Evolutionary conservation across 306 rosid species (phyloP).

Genomic region (Vigna radiata): DNA sequence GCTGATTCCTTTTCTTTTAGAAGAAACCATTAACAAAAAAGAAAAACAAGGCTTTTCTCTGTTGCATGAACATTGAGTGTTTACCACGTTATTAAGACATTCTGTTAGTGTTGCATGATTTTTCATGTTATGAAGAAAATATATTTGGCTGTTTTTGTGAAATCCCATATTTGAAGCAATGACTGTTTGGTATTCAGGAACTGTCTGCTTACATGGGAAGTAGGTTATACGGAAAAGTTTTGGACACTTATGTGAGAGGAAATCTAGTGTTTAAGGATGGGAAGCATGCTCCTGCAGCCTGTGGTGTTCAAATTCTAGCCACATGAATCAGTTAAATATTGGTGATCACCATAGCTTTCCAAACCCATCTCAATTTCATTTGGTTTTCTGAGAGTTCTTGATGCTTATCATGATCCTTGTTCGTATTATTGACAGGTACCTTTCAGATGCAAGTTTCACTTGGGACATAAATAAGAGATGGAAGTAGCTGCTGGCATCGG

Average conservation of each 20-base stretch:
- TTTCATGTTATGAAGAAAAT: neutral
- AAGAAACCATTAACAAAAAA: neutral
- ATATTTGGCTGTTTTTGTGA: slow-evolving; percentile 24
- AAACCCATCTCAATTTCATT: slow-evolving; percentile 14
- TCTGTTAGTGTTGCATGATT: neutral
- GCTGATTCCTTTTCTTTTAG: neutral
- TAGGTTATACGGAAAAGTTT: slow-evolving; percentile 73
- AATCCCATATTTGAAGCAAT: neutral
- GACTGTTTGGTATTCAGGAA: slow-evolving; percentile 48
- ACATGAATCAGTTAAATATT: slow-evolving; percentile 40
- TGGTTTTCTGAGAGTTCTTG: neutral
- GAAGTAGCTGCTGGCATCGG: slow-evolving; percentile 24
- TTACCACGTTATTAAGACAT: neutral
- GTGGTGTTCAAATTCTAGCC: slow-evolving; percentile 81
- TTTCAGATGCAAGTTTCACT: slow-evolving; percentile 18
- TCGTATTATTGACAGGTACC: neutral
- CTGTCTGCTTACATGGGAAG: slow-evolving; percentile 91
- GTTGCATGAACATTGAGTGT: neutral
- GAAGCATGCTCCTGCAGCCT: slow-evolving; percentile 78
- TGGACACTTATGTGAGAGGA: slow-evolving; percentile 90
- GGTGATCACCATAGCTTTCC: slow-evolving; percentile 22
- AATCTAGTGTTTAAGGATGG: slow-evolving; percentile 79
- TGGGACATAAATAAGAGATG: slow-evolving; percentile 40
- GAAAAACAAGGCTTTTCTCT: neutral
- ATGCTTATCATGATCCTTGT: slow-evolving; percentile 12